phyloP scores from a whole-genome alignment of 2,329 filamentous ascomycete species.

The Ilyonectria mors-panacis region DNA sequence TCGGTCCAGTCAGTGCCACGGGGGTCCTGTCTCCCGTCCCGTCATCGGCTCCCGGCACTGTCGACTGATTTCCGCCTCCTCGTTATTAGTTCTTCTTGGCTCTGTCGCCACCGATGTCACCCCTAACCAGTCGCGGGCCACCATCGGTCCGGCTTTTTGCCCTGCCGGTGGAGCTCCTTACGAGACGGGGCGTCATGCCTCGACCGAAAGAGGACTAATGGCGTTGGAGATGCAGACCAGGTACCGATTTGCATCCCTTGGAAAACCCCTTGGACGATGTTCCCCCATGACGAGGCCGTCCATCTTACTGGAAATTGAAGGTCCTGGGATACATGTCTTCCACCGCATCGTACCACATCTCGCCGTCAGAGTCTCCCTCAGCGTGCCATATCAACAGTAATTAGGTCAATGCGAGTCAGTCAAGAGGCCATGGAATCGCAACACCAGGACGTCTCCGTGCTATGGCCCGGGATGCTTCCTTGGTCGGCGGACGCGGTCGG shows the following conservation, averaged over 20 bases:
- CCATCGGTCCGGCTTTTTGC: slow-evolving; percentile 12
- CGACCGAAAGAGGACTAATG: slow-evolving; percentile 11
- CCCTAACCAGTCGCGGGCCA: not conserved
- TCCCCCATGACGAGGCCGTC: slow-evolving; percentile 3
- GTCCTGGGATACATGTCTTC: not conserved
- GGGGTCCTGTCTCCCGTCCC: slow-evolving; percentile 7
- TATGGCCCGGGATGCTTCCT: not conserved
- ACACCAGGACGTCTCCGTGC: not conserved
- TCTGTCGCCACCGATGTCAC: slow-evolving; percentile 20
- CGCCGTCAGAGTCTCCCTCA: slow-evolving; percentile 3
- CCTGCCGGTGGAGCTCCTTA: slow-evolving; percentile 7
- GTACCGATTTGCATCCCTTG: not conserved
- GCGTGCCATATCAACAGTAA: not conserved
- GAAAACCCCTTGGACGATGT: slow-evolving; percentile 10
- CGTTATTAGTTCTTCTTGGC: not conserved
- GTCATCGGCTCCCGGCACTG: not conserved
- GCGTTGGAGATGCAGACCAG: not conserved
- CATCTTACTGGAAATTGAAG: slow-evolving; percentile 1
- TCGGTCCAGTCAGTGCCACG: slow-evolving; percentile 15
- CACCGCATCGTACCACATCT: slow-evolving; percentile 14
- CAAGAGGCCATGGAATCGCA: not conserved
- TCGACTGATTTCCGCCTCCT: slow-evolving; percentile 18
- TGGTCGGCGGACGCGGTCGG: not conserved
- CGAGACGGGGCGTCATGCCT: slow-evolving; percentile 8
- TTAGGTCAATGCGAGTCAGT: not conserved